Conservation (phyloP, 2,329 filamentous ascomycete genomes). For the Torrubiella hemipterigena region DNA sequence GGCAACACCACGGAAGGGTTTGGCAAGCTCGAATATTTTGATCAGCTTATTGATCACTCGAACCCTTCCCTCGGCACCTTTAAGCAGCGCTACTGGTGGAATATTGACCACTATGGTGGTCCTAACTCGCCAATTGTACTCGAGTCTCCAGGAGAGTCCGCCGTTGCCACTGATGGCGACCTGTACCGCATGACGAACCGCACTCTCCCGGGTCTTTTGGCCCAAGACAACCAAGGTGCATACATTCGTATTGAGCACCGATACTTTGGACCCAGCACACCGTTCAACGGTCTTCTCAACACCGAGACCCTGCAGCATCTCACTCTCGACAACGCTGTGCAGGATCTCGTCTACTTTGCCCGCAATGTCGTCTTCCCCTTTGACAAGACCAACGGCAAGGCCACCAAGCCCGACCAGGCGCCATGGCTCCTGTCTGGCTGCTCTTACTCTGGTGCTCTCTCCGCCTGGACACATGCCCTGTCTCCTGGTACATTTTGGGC, state of each 20-base stretch:
- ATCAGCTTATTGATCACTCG: conserved; percentile 47
- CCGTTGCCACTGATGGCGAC: conserved; percentile 32
- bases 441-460: conserved; percentile 66
- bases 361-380: conserved; percentile 57
- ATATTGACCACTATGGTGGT: conserved; percentile 57
- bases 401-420: conserved; percentile 47
- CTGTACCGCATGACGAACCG: conserved; percentile 56
- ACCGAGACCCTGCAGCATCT: conserved; percentile 62
- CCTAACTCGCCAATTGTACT: conserved; percentile 71
- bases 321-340: conserved; percentile 65
- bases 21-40: conserved; percentile 20
- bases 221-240: conserved; percentile 55
- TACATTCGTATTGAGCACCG: conserved; percentile 66
- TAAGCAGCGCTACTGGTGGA: conserved; percentile 67
- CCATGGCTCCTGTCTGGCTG: conserved; percentile 70
- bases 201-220: conserved; percentile 53
- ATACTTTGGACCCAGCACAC: conserved; percentile 68
- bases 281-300: conserved; percentile 47
- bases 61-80: conserved; percentile 48
- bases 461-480: conserved; percentile 57
- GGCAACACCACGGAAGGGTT: neutral
- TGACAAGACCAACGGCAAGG: conserved; percentile 41
- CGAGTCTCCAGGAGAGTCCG: conserved; percentile 52
- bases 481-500: conserved; percentile 69
- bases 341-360: conserved; percentile 68